Evolutionary conservation across 2,329 filamentous ascomycete genomes (phyloP).

Genomic region (Curvularia spicifera): DNA sequence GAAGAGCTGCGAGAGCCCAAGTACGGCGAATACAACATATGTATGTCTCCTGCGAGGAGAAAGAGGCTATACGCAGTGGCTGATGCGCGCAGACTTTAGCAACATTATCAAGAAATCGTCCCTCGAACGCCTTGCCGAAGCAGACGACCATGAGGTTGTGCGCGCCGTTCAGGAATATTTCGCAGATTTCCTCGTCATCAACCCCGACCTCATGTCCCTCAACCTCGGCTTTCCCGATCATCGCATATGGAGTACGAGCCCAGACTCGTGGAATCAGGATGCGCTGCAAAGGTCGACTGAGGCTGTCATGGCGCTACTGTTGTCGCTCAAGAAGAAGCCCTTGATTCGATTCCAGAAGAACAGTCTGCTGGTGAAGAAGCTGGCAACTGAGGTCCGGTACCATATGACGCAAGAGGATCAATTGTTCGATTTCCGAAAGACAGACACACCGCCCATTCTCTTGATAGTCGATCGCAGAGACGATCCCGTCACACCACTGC

Average conservation of each 20-base stretch:
- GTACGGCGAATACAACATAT: conserved; percentile 96
- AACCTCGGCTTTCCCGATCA: conserved; percentile 74
- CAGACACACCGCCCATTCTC: conserved; percentile 92
- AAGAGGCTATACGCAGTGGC: conserved; percentile 1
- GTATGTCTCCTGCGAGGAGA: conserved; percentile 44
- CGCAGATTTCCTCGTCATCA: conserved; percentile 93
- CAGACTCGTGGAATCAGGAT: conserved; percentile 91
- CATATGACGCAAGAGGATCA: conserved; percentile 95
- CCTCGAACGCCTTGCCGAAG: conserved; percentile 90
- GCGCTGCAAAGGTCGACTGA: conserved; percentile 86
- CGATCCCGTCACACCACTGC: conserved; percentile 89
- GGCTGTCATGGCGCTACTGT: conserved; percentile 79
- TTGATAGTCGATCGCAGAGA: conserved; percentile 90
- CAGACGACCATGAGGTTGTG: conserved; percentile 96
- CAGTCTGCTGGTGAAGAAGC: conserved; percentile 86
- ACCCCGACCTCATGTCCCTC: conserved; percentile 88
- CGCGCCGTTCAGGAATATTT: conserved; percentile 95
- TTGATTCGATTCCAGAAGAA: conserved; percentile 92
- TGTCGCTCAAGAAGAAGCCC: conserved; percentile 95
- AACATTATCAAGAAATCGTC: conserved; percentile 98
- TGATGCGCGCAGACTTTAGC: conserved; percentile 72
- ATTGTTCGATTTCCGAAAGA: conserved; percentile 92
- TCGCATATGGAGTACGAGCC: conserved; percentile 78
- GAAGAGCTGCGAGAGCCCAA: conserved; percentile 95
- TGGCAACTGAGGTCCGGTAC: conserved; percentile 91